Percentiles rank a stretch among this genome's conserved stretches.
phyloP scores from a whole-genome alignment of 495 filamentous ascomycete genomes.

The Penicillium bovifimosum region DNA sequence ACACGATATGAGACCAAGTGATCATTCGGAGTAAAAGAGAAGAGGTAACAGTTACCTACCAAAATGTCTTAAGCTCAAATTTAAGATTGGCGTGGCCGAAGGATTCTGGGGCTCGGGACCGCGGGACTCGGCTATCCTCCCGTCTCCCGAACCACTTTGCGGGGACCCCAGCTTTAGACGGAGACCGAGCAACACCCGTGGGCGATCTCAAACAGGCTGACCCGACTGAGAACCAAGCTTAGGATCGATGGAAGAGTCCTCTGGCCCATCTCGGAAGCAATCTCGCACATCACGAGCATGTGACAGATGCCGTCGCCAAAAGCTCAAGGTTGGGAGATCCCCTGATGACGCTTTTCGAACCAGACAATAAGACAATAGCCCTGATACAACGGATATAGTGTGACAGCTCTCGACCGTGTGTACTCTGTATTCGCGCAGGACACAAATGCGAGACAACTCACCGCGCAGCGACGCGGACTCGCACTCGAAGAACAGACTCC shows the following conservation, averaged over 20 bases:
- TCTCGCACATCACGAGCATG: conserved; percentile 6
- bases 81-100: background rate
- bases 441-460: conserved; percentile 3
- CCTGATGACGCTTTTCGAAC: too few species aligned
- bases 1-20: too few species aligned
- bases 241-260: background rate
- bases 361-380: too few species aligned
- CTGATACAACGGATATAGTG: background rate
- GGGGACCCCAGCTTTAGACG: conserved; percentile 1
- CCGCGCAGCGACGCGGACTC: background rate
- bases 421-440: conserved; percentile 1
- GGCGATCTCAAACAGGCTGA: background rate
- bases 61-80: background rate
- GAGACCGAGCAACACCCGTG: background rate
- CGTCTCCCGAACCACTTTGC: background rate
- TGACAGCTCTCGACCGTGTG: conserved; percentile 1
- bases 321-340: conserved; percentile 18
- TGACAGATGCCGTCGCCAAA: conserved; percentile 19
- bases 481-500: background rate
- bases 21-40: too few species aligned
- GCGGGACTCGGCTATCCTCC: background rate
- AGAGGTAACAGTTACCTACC: too few species aligned
- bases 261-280: background rate
- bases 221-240: background rate
- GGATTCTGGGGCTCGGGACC: background rate